Evolutionary conservation across 108 stramenopile species (phyloP), one percentile per base, ranked within the genome.

Genomic region (Stephanodiscus minutulus): DNA sequence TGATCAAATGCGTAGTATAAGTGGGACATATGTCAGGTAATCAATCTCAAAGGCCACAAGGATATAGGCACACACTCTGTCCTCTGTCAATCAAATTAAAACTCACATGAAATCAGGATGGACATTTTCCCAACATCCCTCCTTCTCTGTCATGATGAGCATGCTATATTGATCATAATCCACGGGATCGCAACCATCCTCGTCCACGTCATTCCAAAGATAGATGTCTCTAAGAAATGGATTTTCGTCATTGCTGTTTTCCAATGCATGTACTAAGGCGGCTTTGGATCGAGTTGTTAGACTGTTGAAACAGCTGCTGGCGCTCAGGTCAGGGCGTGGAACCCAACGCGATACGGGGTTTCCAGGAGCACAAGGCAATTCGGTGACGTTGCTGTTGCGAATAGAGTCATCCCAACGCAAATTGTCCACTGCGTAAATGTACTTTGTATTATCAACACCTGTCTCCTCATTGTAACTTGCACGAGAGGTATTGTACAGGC

Each of bases 111-210:
- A 57, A 53, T 82, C 64, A 15, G 77, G 81, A 49, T 85, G 84
- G 9, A 78, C 76, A 71, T 85, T 76, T 41, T 85, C 73, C 75
- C 75, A 85, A 31, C 84, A 85, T 11, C 70, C 71, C n/a, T 64
- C 76, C 24, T 56, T 28, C 18, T 33, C 31, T 27, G 76, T 81
- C 75, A 62, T 76, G 36, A 83, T 70, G 28, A 76, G 46, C 70
- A 80, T 75, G 50, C 79, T 70, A 25, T 74, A 79, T 44, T 56
- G 43, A 41, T 29, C 15, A 20, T 44, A 43, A 59, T 79, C 79
- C 8, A 39, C 37, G 11, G 58, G 44, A 37, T 74, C 52, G 28
- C 79, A 79, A 17, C 64, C 76, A 66, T 75, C 74, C 9, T 48
- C 74, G 11, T n/a, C 58, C 11, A 48, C 24, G 27, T 46, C 48